Evolutionary conservation across 1,139 yeast genomes (phyloP), one percentile per base, ranked within the genome.

Genomic region (Blastobotrys serpentis): DNA sequence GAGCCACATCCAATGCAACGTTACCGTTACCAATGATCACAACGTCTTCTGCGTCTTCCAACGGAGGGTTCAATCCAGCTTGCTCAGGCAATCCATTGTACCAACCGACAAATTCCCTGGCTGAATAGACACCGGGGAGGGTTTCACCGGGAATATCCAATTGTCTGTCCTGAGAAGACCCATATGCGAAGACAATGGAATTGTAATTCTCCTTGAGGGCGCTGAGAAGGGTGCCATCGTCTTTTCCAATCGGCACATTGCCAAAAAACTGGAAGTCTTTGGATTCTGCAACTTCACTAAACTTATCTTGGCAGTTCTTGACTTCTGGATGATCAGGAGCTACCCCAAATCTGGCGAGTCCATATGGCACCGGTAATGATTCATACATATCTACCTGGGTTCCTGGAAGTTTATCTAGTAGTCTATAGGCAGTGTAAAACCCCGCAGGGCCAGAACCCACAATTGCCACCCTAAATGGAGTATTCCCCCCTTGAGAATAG

Each of bases 241-340:
- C 86, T 21, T 64, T 60, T 14, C 86, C 97, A 19, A 92, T 73
- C 4, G 73, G 67, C 4, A 82, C 82, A 62, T 89, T 88, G 1
- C 98, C 98, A 50, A 77, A 74, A 61, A 84, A 92, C 43, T 82
- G 67, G 52, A 86, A 86, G 18, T 67, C 64, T 30, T 68, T 46
- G 47, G 57, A 71, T 21, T 61, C 55, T 61, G 84, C 84, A 23
- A 85, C 76, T 51, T 82, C 81, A 4, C 76, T 76, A 63, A 94
- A 82, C 49, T 89, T 83, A 19, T 86, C 94, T 64, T 71, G 68
- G 52, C 75, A 72, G 51, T 68, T 88, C 89, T 92, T 92, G 33
- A 92, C 98, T 62, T 92, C 98, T 0, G 97, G 96, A 66, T 92
- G 98, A 68, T 92, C 99, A 1, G 99, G 99, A 0, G 98, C 98